Evolutionary conservation across 2,329 filamentous ascomycete species (phyloP).

Genomic region (Boeremia exigua): DNA sequence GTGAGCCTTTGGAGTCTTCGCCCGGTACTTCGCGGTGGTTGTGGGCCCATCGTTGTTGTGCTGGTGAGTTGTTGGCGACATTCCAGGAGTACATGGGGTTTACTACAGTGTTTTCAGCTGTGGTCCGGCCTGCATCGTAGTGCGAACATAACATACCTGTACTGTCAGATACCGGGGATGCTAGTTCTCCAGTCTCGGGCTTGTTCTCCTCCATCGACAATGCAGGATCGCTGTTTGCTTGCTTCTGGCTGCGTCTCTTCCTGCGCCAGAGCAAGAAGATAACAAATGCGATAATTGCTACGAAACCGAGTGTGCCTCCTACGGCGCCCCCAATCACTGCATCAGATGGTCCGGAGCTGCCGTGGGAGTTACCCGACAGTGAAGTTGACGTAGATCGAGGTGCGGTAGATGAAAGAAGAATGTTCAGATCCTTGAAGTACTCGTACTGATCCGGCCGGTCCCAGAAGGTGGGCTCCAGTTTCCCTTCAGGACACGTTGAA

Average conservation of each 20-base stretch:
- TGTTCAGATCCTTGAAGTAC: conserved; percentile 20
- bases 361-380: background rate
- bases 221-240: background rate
- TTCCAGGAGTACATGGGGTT: conserved; percentile 11
- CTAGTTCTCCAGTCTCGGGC: background rate
- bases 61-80: background rate
- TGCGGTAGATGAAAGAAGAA: conserved; percentile 9
- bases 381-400: conserved; percentile 1
- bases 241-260: background rate
- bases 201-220: conserved; percentile 1
- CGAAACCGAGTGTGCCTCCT: background rate
- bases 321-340: conserved; percentile 12
- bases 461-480: conserved; percentile 30
- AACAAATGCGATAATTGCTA: background rate
- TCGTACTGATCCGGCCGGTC: conserved; percentile 21
- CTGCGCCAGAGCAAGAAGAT: conserved; percentile 9
- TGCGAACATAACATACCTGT: background rate
- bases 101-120: background rate
- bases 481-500: conserved; percentile 29
- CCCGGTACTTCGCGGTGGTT: conserved; percentile 1
- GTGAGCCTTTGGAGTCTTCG: conserved; percentile 1
- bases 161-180: conserved; percentile 3
- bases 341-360: background rate
- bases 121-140: background rate
- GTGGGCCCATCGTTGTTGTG: background rate